phyloP scores from a whole-genome alignment of 1,139 yeast species.

The Pichia sp. region DNA sequence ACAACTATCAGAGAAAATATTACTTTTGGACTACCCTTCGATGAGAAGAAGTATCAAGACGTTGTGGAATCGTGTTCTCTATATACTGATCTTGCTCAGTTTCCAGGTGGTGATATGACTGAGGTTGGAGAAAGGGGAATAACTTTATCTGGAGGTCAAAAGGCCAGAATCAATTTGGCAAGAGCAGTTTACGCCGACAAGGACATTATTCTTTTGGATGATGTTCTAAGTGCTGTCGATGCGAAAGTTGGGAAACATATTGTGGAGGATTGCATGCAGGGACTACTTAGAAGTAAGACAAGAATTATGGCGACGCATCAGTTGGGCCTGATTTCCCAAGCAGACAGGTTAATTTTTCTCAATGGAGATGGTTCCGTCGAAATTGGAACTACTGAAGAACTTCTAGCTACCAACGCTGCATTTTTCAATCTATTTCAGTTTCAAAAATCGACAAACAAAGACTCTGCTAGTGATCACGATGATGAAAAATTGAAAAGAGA shows the following conservation, averaged over 20 bases:
- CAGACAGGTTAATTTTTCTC: slow-evolving; percentile 63
- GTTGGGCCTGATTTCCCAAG: slow-evolving; percentile 57
- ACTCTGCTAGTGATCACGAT: no score
- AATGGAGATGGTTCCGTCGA: slow-evolving; percentile 59
- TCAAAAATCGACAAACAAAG: slow-evolving; percentile 23
- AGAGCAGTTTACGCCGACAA: slow-evolving; percentile 69
- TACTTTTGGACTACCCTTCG: slow-evolving; percentile 55
- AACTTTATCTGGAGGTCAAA: slow-evolving; percentile 89
- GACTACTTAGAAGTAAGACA: slow-evolving; percentile 50
- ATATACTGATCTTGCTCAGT: slow-evolving; percentile 53
- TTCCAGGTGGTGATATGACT: slow-evolving; percentile 76
- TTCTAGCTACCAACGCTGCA: slow-evolving; percentile 37
- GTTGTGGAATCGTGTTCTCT: slow-evolving; percentile 62
- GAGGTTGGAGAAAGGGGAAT: slow-evolving; percentile 93
- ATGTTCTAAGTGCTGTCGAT: slow-evolving; percentile 88
- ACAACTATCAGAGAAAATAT: slow-evolving; percentile 73
- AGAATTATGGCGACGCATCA: slow-evolving; percentile 83
- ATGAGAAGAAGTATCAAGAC: slow-evolving; percentile 45
- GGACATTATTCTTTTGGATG: slow-evolving; percentile 69
- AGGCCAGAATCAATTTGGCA: slow-evolving; percentile 77
- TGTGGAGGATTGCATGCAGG: slow-evolving; percentile 59
- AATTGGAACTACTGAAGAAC: slow-evolving; percentile 50
- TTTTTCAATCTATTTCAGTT: slow-evolving; percentile 49
- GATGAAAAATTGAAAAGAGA: no score
- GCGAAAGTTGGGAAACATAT: slow-evolving; percentile 82